phyloP scores from a whole-genome alignment of 495 filamentous ascomycete species.

The Neurospora africana region DNA sequence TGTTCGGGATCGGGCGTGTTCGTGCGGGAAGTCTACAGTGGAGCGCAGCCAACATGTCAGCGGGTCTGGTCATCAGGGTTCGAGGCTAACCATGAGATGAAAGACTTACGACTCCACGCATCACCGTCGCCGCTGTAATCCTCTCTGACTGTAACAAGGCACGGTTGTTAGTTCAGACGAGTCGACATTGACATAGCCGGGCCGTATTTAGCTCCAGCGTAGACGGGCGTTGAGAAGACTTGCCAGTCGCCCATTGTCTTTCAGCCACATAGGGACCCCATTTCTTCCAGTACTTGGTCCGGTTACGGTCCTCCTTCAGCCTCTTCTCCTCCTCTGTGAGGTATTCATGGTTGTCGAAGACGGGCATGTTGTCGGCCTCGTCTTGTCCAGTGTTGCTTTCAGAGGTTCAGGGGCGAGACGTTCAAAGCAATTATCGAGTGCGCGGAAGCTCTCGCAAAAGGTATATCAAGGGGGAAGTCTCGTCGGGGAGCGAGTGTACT shows the following conservation, averaged over 20 bases:
- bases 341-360: slow-evolving; percentile 75
- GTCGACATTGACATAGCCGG: not conserved
- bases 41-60: slow-evolving; percentile 1
- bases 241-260: slow-evolving; percentile 84
- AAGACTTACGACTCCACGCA: slow-evolving; percentile 81
- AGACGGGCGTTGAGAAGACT: slow-evolving; percentile 13
- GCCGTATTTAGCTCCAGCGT: not conserved
- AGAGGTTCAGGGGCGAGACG: not conserved
- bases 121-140: slow-evolving; percentile 83
- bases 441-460: not conserved
- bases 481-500: not conserved
- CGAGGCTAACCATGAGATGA: not conserved
- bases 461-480: not conserved
- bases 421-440: not conserved
- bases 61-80: not conserved
- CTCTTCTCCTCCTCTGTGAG: slow-evolving; percentile 80
- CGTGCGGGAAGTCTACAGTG: slow-evolving; percentile 74
- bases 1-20: slow-evolving; percentile 74
- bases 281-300: slow-evolving; percentile 84
- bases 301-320: slow-evolving; percentile 71
- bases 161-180: slow-evolving; percentile 6
- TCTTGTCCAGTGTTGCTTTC: not conserved
- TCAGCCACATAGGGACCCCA: slow-evolving; percentile 75
- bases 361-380: slow-evolving; percentile 53
- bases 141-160: slow-evolving; percentile 60